Evolutionary conservation across 768 basidiomycete genomes (phyloP), one percentile per base, ranked within the genome.

Genomic region (Cystoderma amianthinum): DNA sequence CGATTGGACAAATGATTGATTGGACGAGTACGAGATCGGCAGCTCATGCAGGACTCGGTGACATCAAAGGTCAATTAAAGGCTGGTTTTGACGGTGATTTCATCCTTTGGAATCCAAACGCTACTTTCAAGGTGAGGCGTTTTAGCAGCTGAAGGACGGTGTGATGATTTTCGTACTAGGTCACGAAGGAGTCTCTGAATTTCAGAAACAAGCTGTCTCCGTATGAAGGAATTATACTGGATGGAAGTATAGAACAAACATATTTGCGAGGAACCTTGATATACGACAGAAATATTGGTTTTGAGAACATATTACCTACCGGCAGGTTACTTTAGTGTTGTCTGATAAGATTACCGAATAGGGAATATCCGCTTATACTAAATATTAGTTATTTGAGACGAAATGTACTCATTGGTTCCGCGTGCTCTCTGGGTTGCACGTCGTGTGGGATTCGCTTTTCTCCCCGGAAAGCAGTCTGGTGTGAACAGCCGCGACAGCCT

Each of bases 131-230:
- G 59, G 74, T 67, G 41, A 25, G 61, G 18, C n/a, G n/a, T n/a
- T n/a, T n/a, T n/a, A n/a, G n/a, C n/a, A n/a, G n/a, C n/a, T n/a
- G n/a, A n/a, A n/a, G n/a, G n/a, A n/a, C n/a, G n/a, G n/a, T n/a
- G n/a, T n/a, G n/a, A n/a, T n/a, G n/a, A n/a, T 28, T 28, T 7
- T 28, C 16, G 2, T 38, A 1, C 15, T 45, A 93, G 90, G 85
- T 93, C 17, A 81, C 80, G 19, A 75, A 75, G 54, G 82, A 85
- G 6, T 54, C 61, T 10, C 67, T 97, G 10, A 71, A 81, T 40
- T 97, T 95, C 74, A 96, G 91, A 70, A 97, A 98, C 65, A 94
- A 93, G 61, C 54, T 96, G 15, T 88, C 89, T 3, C 88, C 95
- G 2, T 98, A 94, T 57, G 76, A 87, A 49, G 93, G 92, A 3